Conservation (phyloP, 2,329 filamentous ascomycete genomes). For the Hymenoscyphus infarciens region DNA sequence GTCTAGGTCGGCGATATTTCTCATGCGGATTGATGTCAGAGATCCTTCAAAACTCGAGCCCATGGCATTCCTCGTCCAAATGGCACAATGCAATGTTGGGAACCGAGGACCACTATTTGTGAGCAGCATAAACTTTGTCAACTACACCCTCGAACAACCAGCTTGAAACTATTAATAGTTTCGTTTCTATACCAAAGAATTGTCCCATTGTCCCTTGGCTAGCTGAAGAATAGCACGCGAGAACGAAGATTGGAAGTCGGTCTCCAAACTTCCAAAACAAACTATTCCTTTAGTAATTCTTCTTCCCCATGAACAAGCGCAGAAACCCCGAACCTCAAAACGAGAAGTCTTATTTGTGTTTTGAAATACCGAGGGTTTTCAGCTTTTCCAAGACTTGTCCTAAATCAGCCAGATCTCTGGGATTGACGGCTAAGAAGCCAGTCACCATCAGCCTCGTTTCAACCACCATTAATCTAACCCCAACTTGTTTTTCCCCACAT, state of each 20-base stretch:
- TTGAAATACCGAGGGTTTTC: not conserved
- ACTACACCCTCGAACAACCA: not conserved
- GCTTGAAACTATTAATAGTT: not conserved
- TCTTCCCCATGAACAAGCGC: not conserved
- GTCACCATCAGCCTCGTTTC: conserved; percentile 1
- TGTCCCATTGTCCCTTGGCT: not conserved
- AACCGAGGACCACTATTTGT: not conserved
- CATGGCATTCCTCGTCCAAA: not conserved
- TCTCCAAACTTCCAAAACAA: not conserved
- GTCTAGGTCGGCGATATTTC: not conserved
- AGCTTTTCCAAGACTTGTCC: conserved; percentile 5
- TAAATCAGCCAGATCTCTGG: conserved; percentile 10
- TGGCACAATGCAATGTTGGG: not conserved
- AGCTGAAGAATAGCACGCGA: not conserved
- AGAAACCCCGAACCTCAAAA: not conserved
- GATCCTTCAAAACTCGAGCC: not conserved
- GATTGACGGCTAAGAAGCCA: conserved; percentile 12
- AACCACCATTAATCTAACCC: not conserved
- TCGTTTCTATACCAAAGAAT: not conserved
- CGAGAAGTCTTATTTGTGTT: not conserved
- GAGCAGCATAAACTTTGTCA: not conserved
- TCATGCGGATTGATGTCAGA: not conserved
- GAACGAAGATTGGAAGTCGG: not conserved
- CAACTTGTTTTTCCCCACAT: conserved; percentile 2
- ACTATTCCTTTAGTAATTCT: not conserved